Base-by-base conservation (phyloP, 352 stramenopile genomes). In the Phytophthora kernoviae region DNA sequence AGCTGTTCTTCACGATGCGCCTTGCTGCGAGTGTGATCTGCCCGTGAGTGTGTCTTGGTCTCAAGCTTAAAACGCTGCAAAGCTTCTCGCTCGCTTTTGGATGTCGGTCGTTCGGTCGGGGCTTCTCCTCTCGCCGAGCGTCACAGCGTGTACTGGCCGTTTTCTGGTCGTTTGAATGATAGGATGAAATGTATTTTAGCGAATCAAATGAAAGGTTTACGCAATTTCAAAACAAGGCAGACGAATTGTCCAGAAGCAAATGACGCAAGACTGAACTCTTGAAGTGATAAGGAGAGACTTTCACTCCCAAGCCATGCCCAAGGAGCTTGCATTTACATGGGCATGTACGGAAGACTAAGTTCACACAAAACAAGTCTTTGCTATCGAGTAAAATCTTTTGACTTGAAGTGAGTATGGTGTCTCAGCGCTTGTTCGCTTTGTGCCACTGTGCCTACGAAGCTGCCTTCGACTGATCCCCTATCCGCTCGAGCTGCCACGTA, bases 401-500 rank as follows among this genome's bases (percentile, higher is more conserved):
- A 65, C 62, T 75, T 71, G 56, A 65, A 62, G 52, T 62, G 43
- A 65, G 45, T 75, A 75, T 72, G 67, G 20, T 20, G 39, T 53
- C 40, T 48, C 47, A 30, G 24, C 24, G 3, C 24, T 30, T 30
- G 24, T 30, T 30, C 24, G 3, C 24, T 30, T 3, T 49, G 58
- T 57, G 45, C 45, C 44, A 54, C 43, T 15, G 36, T 51, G 24
- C 24, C n/a, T n/a, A n/a, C n/a, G n/a, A n/a, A n/a, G n/a, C n/a
- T n/a, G 24, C 6, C 24, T 30, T 30, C 24, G 24, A 30, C 24
- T 30, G 24, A 30, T 30, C 55, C 55, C 61, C 54, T 59, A 64
- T 60, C 65, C 61, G 49, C 61, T n/a, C 24, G 24, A 6, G 24
- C 24, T 30, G 46, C 60, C 37, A 64, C 54, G 42, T 60, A 69